Conservation (phyloP, 805 yeast species). For the Saccharomycopsis lassenensis region DNA sequence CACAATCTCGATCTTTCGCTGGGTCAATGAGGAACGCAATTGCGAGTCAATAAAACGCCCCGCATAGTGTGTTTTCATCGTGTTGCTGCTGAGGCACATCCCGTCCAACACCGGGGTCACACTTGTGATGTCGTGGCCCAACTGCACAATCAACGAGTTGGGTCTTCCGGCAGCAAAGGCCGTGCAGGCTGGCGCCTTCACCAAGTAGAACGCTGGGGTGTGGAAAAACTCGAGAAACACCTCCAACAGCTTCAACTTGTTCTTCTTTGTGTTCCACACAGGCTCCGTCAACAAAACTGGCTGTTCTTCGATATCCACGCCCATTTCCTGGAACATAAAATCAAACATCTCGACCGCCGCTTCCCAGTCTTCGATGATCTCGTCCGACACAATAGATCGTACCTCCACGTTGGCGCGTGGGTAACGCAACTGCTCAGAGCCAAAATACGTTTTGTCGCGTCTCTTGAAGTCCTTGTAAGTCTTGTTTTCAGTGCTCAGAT, state of each 20-base stretch:
- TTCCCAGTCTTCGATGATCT: constrained; percentile 75
- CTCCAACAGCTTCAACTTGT: constrained; percentile 63
- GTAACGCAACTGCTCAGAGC: constrained; percentile 33
- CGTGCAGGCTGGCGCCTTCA: constrained; percentile 76
- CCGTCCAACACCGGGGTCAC: constrained; percentile 83
- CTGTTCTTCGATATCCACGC: constrained; percentile 48
- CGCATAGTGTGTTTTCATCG: constrained; percentile 59
- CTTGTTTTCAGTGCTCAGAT: constrained; percentile 9
- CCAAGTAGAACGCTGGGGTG: constrained; percentile 73
- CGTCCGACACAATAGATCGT: constrained; percentile 48
- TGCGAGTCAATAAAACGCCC: constrained; percentile 44
- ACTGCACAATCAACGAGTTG: constrained; percentile 73
- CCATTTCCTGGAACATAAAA: constrained; percentile 42
- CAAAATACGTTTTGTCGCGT: constrained; percentile 24
- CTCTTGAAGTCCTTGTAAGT: constrained; percentile 13
- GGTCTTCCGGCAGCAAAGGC: constrained; percentile 86
- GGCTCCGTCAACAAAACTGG: constrained; percentile 83
- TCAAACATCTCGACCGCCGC: constrained; percentile 66
- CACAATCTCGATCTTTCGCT: constrained; percentile 26
- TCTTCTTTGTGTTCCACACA: constrained; percentile 63
- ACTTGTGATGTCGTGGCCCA: constrained; percentile 69
- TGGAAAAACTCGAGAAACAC: constrained; percentile 54
- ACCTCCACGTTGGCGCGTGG: constrained; percentile 45
- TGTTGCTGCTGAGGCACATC: constrained; percentile 58
- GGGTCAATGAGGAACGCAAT: constrained; percentile 9